Evolutionary conservation across 2,329 filamentous ascomycete species (phyloP).

Genomic region (Hyphodiscus sp.): DNA sequence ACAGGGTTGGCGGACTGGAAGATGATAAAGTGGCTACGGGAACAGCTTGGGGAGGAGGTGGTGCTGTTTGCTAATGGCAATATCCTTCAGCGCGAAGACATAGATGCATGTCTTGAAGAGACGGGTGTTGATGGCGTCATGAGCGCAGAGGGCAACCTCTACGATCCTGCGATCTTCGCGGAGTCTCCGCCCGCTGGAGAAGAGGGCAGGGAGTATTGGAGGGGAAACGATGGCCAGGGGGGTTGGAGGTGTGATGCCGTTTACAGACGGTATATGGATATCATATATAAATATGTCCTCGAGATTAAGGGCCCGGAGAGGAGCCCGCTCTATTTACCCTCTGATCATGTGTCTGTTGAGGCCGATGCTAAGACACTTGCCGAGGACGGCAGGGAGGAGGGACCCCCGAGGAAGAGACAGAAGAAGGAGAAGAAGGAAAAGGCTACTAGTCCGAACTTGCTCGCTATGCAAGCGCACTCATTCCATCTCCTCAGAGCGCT

Average conservation of each 20-base stretch:
- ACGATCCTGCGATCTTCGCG: constrained; percentile 83
- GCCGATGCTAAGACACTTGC: constrained; percentile 26
- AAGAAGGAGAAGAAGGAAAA: constrained; percentile 34
- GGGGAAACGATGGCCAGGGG: constrained; percentile 67
- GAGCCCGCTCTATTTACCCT: constrained; percentile 65
- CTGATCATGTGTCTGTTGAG: constrained; percentile 32
- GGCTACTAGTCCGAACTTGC: constrained; percentile 54
- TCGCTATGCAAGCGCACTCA: constrained; percentile 81
- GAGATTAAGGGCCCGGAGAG: constrained; percentile 58
- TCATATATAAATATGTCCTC: constrained; percentile 74
- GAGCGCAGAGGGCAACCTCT: constrained; percentile 92
- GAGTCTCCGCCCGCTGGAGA: constrained; percentile 54
- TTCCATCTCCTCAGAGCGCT: constrained; percentile 87
- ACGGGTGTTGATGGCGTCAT: constrained; percentile 92
- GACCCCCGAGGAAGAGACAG: constrained; percentile 34
- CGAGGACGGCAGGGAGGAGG: constrained; percentile 26
- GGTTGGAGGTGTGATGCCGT: constrained; percentile 88
- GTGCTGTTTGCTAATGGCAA: constrained; percentile 98
- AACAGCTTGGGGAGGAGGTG: constrained; percentile 76
- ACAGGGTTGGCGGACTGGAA: constrained; percentile 91
- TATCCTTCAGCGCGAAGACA: constrained; percentile 71
- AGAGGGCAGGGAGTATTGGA: constrained; percentile 79
- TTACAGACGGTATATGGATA: constrained; percentile 81
- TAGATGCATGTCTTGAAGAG: constrained; percentile 68
- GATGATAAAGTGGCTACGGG: constrained; percentile 74